Evolutionary conservation across 495 filamentous ascomycete genomes (phyloP).

Genomic region (Pseudoneurospora amorphoporcata): DNA sequence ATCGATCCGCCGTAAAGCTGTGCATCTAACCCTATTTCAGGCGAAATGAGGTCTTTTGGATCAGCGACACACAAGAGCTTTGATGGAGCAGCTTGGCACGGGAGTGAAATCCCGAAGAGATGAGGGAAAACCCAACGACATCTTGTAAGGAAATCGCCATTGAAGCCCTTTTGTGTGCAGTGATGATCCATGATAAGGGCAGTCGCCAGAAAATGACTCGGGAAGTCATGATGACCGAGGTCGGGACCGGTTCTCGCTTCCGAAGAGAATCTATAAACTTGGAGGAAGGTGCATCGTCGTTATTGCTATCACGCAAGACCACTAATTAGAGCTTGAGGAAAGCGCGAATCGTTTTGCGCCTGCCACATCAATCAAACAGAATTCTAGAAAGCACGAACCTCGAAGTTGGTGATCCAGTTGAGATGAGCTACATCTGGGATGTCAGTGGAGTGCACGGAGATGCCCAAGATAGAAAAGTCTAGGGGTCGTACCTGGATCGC

Average conservation of each 20-base stretch:
- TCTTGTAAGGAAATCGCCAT: not conserved
- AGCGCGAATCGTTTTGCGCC: not conserved
- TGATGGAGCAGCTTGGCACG: not conserved
- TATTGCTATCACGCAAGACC: not conserved
- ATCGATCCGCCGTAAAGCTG: constrained; percentile 11
- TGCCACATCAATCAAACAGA: not conserved
- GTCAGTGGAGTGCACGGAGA: not conserved
- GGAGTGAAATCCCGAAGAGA: not conserved
- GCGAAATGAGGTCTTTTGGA: constrained; percentile 5
- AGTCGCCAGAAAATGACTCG: not conserved
- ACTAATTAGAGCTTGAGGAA: not conserved
- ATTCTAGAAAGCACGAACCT: not conserved
- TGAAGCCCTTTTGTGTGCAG: not conserved
- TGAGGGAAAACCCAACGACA: not conserved
- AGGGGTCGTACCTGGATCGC: not conserved
- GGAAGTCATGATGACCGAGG: constrained; percentile 1
- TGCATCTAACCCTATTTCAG: constrained; percentile 15
- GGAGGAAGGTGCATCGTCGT: not conserved
- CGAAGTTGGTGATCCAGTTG: not conserved
- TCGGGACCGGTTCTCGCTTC: not conserved
- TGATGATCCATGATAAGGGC: not conserved
- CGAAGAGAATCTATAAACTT: not conserved
- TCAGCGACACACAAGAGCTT: constrained; percentile 2
- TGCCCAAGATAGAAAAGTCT: not conserved
- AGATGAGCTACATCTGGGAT: not conserved